A percentile compares a stretch with the other conserved stretches of the same genome.
Conservation (phyloP, 176 grass and related monocot genomes). For the Phoenix roebelenii region DNA sequence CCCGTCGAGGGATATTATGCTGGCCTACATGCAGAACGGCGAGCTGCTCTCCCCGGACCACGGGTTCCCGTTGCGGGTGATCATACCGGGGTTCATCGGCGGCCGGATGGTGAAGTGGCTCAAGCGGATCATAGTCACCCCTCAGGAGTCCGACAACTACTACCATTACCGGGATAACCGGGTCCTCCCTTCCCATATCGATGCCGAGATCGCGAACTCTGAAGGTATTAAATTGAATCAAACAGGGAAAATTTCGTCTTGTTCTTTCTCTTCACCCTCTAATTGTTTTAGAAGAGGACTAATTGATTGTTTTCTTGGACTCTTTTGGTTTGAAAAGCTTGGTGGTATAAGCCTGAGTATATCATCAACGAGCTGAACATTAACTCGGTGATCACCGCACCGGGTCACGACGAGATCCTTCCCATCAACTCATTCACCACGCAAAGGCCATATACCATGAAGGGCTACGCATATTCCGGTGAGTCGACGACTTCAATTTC, state of each 20-base stretch:
- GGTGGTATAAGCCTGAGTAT: slow-evolving; percentile 98
- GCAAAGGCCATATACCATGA: slow-evolving; percentile 45
- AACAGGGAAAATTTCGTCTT: neutral
- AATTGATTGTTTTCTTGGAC: neutral
- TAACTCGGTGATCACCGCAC: slow-evolving; percentile 84
- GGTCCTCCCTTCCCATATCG: slow-evolving; percentile 71
- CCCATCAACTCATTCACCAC: slow-evolving; percentile 63
- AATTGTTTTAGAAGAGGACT: too few relatives aligned
- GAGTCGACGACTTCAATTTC: neutral
- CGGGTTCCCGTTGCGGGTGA: slow-evolving; percentile 60
- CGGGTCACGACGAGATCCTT: slow-evolving; percentile 54
- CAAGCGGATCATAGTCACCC: slow-evolving; percentile 46
- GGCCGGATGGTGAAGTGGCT: slow-evolving; percentile 94
- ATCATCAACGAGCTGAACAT: slow-evolving; percentile 92
- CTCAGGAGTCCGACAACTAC: slow-evolving; percentile 64
- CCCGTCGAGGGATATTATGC: slow-evolving; percentile 50
- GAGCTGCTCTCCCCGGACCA: slow-evolving; percentile 57
- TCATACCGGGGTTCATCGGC: slow-evolving; percentile 71
- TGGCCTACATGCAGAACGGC: slow-evolving; percentile 92
- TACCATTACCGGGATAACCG: slow-evolving; percentile 88
- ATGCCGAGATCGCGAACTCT: slow-evolving; percentile 67
- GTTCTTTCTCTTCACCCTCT: neutral
- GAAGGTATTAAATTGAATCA: slow-evolving; percentile 37
- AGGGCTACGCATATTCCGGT: slow-evolving; percentile 85
- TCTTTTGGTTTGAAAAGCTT: slow-evolving; percentile 30